Evolutionary conservation across 2,329 filamentous ascomycete genomes (phyloP).

Genomic region (Penicillium aurantiogriseum): DNA sequence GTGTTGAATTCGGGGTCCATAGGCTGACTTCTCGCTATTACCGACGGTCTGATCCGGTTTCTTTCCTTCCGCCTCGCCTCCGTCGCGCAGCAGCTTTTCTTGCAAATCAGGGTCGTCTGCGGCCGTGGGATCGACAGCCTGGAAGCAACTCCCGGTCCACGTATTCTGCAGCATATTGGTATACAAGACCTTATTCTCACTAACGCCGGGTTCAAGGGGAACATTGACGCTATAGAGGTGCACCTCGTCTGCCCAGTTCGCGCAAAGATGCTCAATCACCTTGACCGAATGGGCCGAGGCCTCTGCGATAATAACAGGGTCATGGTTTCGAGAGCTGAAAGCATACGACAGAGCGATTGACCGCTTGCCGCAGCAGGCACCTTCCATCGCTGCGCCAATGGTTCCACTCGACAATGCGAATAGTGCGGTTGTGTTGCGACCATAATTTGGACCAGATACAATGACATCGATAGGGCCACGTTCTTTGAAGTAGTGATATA

Average conservation of each 20-base stretch:
- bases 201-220: constrained; percentile 75
- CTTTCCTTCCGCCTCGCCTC: constrained; percentile 48
- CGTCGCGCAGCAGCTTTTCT: constrained; percentile 71
- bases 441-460: constrained; percentile 78
- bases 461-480: constrained; percentile 72
- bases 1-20: constrained; percentile 59
- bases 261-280: constrained; percentile 74
- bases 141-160: constrained; percentile 87
- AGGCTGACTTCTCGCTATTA: constrained; percentile 26
- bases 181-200: constrained; percentile 70
- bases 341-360: constrained; percentile 86
- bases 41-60: constrained; percentile 25
- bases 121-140: constrained; percentile 67
- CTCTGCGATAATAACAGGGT: constrained; percentile 73
- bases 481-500: constrained; percentile 75
- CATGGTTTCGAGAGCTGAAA: constrained; percentile 82
- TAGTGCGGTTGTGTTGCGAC: constrained; percentile 75
- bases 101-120: constrained; percentile 62
- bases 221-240: constrained; percentile 93
- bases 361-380: constrained; percentile 65
- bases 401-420: constrained; percentile 78
- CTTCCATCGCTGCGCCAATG: constrained; percentile 73
- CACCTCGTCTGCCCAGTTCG: constrained; percentile 70
- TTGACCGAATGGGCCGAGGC: constrained; percentile 72
- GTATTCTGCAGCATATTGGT: constrained; percentile 87